Evolutionary conservation across 116 monocot species (phyloP), one percentile per base, ranked within the genome.

Genomic region (Iris pallida): DNA sequence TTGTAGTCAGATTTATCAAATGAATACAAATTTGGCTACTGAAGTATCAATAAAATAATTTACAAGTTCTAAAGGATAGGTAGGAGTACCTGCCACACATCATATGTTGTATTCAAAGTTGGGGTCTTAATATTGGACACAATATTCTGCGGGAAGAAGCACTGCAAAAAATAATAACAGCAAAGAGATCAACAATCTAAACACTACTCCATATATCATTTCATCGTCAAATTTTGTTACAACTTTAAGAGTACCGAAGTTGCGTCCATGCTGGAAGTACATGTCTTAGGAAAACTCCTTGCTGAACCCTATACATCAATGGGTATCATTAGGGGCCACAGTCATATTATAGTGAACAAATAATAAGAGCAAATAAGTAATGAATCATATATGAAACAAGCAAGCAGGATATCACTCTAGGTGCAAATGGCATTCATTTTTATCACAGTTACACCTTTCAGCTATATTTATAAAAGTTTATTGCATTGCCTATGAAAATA

Each of bases 91-190:
- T 82, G 82, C 77, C 78, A 82, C 53, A 65, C 66, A 64, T 82
- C 82, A 74, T 82, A 82, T 55, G 82, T 78, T 70, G 82, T 44
- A 67, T 82, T 82, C 47, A 82, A 57, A 48, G 63, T 65, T 7
- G 82, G 82, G 8, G 78, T 82, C 42, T 78, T 43, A 12, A 82
- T 67, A 18, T 4, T 64, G 5, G 56, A 59, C 30, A 82, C 40
- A 6, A 78, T 18, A 59, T 78, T 73, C 63, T 82, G 73, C 16
- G 82, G 82, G 54, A 82, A 82, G 78, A 82, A 82, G 15, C 82
- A 82, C 82, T 82, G 73, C 72, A 76, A 49, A 71, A 40, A 43
- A 15, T 2, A 68, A 61, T 16, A 46, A 55, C 16, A 48, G 16
- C 52, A 55, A 54, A 0, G 17, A 4, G 44, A 14, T 52, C 9